Evolutionary conservation across 345 rosid species (phyloP).

Genomic region (Euclidium syriacum): DNA sequence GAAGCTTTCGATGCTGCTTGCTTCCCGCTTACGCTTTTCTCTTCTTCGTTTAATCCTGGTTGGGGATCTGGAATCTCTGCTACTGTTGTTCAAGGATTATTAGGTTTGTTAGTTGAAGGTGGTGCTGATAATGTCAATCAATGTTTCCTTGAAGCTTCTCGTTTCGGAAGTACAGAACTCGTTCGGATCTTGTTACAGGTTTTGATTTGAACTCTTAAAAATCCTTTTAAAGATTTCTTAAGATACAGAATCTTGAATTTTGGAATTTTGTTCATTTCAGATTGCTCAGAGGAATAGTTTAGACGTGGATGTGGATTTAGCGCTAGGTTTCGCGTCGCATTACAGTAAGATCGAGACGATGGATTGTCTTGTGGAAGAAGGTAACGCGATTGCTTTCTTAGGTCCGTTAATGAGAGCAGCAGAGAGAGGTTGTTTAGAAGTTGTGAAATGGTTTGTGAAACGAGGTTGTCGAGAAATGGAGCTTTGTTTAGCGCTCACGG

Average conservation of each 20-base stretch:
- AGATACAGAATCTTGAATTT: neutral
- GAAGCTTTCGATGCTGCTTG: slow-evolving; percentile 99
- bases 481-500: slow-evolving; percentile 90
- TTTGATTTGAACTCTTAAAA: too few species aligned
- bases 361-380: slow-evolving; percentile 99
- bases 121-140: slow-evolving; percentile 96
- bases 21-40: slow-evolving; percentile 90
- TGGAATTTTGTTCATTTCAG: slow-evolving; percentile 26
- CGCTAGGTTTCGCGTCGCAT: slow-evolving; percentile 90
- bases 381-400: slow-evolving; percentile 83
- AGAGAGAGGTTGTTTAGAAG: slow-evolving; percentile 92
- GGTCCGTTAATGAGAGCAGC: slow-evolving; percentile 98
- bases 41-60: slow-evolving; percentile 86
- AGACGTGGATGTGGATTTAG: slow-evolving; percentile 94
- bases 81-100: slow-evolving; percentile 75
- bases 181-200: slow-evolving; percentile 94
- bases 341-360: slow-evolving; percentile 87
- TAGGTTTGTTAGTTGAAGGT: slow-evolving; percentile 88
- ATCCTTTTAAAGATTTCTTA: neutral
- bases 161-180: slow-evolving; percentile 97
- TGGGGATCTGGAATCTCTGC: slow-evolving; percentile 97
- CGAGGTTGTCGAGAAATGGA: slow-evolving; percentile 90
- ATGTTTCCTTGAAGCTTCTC: slow-evolving; percentile 98
- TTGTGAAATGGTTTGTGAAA: slow-evolving; percentile 94
- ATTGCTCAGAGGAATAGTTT: slow-evolving; percentile 96